A percentile compares a stretch with the other conserved stretches of the same genome.
These are phyloP conservation scores for Diplocarpon mali DNA, from an alignment of 2,329 filamentous ascomycete species.

Conservation along the genomic window DNA sequence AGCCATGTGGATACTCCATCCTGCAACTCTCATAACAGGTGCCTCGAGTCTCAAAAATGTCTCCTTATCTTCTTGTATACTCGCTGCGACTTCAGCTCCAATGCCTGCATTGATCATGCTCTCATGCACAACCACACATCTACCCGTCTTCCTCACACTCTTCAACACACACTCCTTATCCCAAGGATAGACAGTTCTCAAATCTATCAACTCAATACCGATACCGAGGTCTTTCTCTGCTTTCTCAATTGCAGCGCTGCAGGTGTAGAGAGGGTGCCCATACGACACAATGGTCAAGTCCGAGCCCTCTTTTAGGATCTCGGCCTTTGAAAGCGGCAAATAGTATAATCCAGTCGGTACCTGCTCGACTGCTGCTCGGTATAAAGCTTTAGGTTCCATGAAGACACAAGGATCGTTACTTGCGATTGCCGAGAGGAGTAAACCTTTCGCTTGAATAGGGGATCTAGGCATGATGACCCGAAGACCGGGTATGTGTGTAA, in stretches of 20 bases:
- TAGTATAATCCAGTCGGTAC: slow-evolving; percentile 58
- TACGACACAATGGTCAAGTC: slow-evolving; percentile 61
- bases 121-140: slow-evolving; percentile 62
- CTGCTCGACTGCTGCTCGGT: slow-evolving; percentile 62
- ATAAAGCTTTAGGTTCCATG: slow-evolving; percentile 66
- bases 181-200: slow-evolving; percentile 65
- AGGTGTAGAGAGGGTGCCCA: slow-evolving; percentile 60
- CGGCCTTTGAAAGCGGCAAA: slow-evolving; percentile 57
- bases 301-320: slow-evolving; percentile 53
- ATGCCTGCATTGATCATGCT: slow-evolving; percentile 66
- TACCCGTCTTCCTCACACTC: slow-evolving; percentile 59
- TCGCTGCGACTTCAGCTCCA: slow-evolving; percentile 61
- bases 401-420: slow-evolving; percentile 61
- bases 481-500: slow-evolving; percentile 59
- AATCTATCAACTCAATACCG: slow-evolving; percentile 57
- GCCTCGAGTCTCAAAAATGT: slow-evolving; percentile 60
- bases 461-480: slow-evolving; percentile 60
- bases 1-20: slow-evolving; percentile 58
- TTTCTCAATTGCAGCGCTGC: slow-evolving; percentile 51
- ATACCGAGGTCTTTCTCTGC: slow-evolving; percentile 58
- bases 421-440: slow-evolving; percentile 51
- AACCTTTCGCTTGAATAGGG: slow-evolving; percentile 59
- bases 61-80: slow-evolving; percentile 49
- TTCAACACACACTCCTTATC: slow-evolving; percentile 53
- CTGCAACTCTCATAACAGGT: slow-evolving; percentile 57